These are phyloP conservation scores for Xylariomycetidae sp. DNA, from an alignment of 2,329 filamentous ascomycete genomes.

Conservation along the genomic window DNA sequence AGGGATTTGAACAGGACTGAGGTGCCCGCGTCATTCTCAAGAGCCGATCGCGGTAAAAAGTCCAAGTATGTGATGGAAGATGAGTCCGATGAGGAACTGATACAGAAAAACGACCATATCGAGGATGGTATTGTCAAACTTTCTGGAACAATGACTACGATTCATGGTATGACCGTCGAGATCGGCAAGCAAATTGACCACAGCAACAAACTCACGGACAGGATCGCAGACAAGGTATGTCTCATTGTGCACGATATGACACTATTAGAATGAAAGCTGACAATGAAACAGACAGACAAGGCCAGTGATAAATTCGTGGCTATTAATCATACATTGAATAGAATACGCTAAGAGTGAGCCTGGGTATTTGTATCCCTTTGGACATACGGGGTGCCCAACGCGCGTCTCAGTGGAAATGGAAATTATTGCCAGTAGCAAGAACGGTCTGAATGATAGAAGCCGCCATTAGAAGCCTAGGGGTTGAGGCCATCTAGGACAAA, in stretches of 20 bases:
- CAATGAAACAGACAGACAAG: constrained; percentile 62
- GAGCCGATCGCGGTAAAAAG: constrained; percentile 50
- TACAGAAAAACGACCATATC: constrained; percentile 57
- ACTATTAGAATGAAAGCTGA: constrained; percentile 7
- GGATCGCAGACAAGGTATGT: constrained; percentile 71
- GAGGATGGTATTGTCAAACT: constrained; percentile 65
- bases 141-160: constrained; percentile 59
- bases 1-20: constrained; percentile 30
- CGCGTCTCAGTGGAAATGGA: too few species aligned
- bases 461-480: too few species aligned
- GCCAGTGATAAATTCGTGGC: too few species aligned
- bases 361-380: too few species aligned
- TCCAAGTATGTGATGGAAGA: constrained; percentile 75
- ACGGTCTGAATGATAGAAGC: too few species aligned
- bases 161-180: constrained; percentile 69
- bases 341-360: too few species aligned
- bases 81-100: constrained; percentile 52
- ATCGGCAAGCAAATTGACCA: constrained; percentile 71
- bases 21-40: constrained; percentile 18
- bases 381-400: too few species aligned
- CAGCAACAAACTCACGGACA: constrained; percentile 71
- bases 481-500: too few species aligned
- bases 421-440: too few species aligned
- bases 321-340: too few species aligned
- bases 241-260: constrained; percentile 16